Evolutionary conservation across 2,329 filamentous ascomycete genomes (phyloP), one percentile per base, ranked within the genome.

Genomic region (Fusarium guadeloupense): DNA sequence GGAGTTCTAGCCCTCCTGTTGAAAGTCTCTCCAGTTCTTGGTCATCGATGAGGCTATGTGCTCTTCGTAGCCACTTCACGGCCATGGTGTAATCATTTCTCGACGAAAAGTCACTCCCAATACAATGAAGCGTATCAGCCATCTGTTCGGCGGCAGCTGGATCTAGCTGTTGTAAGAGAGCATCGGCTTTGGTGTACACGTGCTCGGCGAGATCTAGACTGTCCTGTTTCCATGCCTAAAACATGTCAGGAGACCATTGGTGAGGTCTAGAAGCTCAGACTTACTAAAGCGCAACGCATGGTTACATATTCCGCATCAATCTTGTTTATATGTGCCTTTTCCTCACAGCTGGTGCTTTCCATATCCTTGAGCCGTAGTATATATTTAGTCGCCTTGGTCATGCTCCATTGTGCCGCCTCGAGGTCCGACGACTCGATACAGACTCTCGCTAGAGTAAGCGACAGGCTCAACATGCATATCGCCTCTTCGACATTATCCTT

Each of bases 161-260:
- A 37, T 87, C 81, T 3, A 85, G 71, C 1, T 46, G 68, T 19
- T 68, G 69, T 31, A 66, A 73, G 9, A 76, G 72, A n/a, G 58
- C 76, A 66, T 77, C 75, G 2, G 85, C 75, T 66, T 90, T 90
- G 30, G 75, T 75, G 73, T 89, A 93, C 80, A 95, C 86, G 72
- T 92, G 86, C 49, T 96, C 91, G 23, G 91, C 91, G 41, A 93
- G 83, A 53, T 94, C 90, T 13, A 90, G 79, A 34, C 89, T 85
- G 34, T 85, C 81, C 69, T 93, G 88, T 66, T 87, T 86, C 87
- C 89, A 96, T 25, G 88, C 84, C 91, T 94, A 40, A 16, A n/a
- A 14, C 4, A 10, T 3, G 45, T 72, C 43, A 74, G 69, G 25
- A 37, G 10, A 9, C 34, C 20, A 21, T 10, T 54, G 55, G 13